These are phyloP conservation scores for Inonotus hispidus DNA, from an alignment of 1,284 basidiomycete species.

Conservation along the genomic window DNA sequence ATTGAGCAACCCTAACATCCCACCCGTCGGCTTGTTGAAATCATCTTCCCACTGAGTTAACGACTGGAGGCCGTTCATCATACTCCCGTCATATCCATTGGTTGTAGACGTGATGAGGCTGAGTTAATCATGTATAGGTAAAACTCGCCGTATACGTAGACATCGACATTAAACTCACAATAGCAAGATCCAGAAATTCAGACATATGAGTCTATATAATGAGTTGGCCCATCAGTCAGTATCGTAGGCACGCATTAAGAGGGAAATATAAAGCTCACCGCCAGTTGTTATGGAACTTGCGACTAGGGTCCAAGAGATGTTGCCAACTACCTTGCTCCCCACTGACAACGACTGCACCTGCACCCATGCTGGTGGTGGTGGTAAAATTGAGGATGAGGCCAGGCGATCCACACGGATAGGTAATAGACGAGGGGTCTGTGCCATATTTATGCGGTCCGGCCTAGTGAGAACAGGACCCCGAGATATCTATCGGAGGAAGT, in stretches of 20 bases:
- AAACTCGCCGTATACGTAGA: neutral
- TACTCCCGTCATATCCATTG: conserved; percentile 71
- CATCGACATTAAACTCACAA: conserved; percentile 37
- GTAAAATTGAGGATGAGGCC: neutral
- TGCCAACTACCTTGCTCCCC: conserved; percentile 34
- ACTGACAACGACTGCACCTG: conserved; percentile 35
- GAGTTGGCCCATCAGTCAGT: neutral
- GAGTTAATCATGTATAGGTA: neutral
- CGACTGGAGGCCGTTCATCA: conserved; percentile 74
- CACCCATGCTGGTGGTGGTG: conserved; percentile 34
- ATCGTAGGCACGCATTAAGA: no score
- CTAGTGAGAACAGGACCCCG: neutral
- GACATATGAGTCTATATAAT: conserved; percentile 45
- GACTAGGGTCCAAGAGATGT: conserved; percentile 56
- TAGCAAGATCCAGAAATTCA: conserved; percentile 65
- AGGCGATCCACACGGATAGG: neutral
- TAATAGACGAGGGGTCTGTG: neutral
- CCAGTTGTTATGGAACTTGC: conserved; percentile 70
- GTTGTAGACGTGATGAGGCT: conserved; percentile 73
- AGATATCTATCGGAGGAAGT: neutral
- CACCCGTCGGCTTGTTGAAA: conserved; percentile 49
- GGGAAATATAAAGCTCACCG: conserved; percentile 35
- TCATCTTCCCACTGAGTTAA: conserved; percentile 54
- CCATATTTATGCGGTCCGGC: conserved; percentile 7
- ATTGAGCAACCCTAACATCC: conserved; percentile 65